Conservation (phyloP, 495 filamentous ascomycete genomes). For the Lindgomyces ingoldianus region DNA sequence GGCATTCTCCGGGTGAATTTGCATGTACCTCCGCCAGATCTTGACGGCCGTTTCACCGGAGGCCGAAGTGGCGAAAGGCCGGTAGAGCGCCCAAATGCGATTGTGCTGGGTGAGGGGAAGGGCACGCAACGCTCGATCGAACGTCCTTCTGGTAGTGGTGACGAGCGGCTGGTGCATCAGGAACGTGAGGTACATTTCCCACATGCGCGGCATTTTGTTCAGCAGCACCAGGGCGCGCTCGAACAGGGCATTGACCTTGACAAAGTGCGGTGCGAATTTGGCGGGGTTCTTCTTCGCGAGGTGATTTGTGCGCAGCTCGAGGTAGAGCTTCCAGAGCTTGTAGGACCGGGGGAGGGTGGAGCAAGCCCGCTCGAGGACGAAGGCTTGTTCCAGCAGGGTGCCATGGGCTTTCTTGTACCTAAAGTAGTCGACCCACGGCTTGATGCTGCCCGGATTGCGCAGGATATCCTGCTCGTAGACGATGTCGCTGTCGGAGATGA, state of each 20-base stretch:
- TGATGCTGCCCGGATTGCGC: slow-evolving; percentile 80
- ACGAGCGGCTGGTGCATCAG: slow-evolving; percentile 87
- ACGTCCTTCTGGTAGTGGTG: slow-evolving; percentile 85
- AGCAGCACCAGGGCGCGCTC: slow-evolving; percentile 91
- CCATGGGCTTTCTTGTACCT: slow-evolving; percentile 89
- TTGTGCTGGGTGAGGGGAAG: slow-evolving; percentile 97
- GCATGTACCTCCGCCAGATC: slow-evolving; percentile 96
- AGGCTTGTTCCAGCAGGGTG: slow-evolving; percentile 85
- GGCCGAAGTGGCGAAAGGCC: slow-evolving; percentile 88
- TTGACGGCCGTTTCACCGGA: slow-evolving; percentile 87
- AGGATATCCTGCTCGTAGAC: slow-evolving; percentile 96
- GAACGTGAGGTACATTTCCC: slow-evolving; percentile 97
- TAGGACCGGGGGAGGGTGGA: slow-evolving; percentile 88
- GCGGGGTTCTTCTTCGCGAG: slow-evolving; percentile 81
- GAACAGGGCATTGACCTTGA: slow-evolving; percentile 93
- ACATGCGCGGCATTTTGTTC: slow-evolving; percentile 98
- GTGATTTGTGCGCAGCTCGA: slow-evolving; percentile 81
- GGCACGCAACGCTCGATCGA: slow-evolving; percentile 90
- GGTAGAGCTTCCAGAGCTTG: slow-evolving; percentile 99
- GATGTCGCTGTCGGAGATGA: slow-evolving; percentile 78
- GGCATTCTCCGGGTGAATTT: slow-evolving; percentile 92
- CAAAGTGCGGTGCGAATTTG: slow-evolving; percentile 76
- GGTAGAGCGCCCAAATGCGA: slow-evolving; percentile 91
- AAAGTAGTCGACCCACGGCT: slow-evolving; percentile 95
- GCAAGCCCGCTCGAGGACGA: slow-evolving; percentile 90